Evolutionary conservation across 345 rosid species (phyloP).

Genomic region (Sisymbrium altissimum): DNA sequence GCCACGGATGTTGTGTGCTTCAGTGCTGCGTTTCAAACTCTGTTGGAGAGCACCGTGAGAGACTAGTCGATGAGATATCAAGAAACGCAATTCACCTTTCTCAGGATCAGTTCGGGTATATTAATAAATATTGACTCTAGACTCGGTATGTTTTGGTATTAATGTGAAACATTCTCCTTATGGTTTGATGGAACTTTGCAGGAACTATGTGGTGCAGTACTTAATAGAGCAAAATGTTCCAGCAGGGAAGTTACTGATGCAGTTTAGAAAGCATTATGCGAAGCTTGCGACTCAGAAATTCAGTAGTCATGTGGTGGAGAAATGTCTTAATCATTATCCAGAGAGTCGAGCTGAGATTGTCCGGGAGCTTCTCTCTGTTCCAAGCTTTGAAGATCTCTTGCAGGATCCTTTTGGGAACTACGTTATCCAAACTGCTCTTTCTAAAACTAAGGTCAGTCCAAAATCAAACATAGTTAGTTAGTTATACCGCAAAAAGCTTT

Average conservation of each 20-base stretch:
- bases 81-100: slow-evolving; percentile 57
- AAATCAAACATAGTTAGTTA: neutral
- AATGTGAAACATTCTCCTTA: neutral
- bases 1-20: slow-evolving; percentile 70
- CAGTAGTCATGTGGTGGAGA: slow-evolving; percentile 58
- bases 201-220: slow-evolving; percentile 74
- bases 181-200: neutral
- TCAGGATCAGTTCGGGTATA: slow-evolving; percentile 75
- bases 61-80: slow-evolving; percentile 46
- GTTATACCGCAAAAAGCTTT: neutral
- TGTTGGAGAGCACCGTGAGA: slow-evolving; percentile 44
- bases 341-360: slow-evolving; percentile 49
- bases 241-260: slow-evolving; percentile 30
- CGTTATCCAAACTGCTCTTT: slow-evolving; percentile 65
- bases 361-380: slow-evolving; percentile 34
- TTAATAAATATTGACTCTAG: neutral
- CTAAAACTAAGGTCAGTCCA: slow-evolving; percentile 45
- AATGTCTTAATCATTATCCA: slow-evolving; percentile 48
- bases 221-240: slow-evolving; percentile 49
- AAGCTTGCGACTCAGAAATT: slow-evolving; percentile 49
- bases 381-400: slow-evolving; percentile 54
- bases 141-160: too few relatives aligned
- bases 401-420: slow-evolving; percentile 75
- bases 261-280: slow-evolving; percentile 48
- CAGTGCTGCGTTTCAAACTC: slow-evolving; percentile 58